Percentiles rank a stretch among this genome's conserved stretches.
Conservation (phyloP, 2,329 filamentous ascomycete genomes). For the Ophiostoma sp. region DNA sequence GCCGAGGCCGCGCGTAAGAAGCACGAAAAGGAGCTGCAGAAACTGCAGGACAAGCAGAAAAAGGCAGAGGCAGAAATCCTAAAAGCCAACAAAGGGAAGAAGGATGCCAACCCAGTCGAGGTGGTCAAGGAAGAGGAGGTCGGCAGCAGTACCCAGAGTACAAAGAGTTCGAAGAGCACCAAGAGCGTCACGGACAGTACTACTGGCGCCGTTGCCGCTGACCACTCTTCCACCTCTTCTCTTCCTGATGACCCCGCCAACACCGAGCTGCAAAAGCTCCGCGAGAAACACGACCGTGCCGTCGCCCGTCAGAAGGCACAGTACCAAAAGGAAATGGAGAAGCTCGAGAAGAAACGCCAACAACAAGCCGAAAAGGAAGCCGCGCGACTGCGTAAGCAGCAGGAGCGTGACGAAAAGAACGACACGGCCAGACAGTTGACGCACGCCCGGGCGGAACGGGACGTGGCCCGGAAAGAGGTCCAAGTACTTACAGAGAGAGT, state of each 20-base stretch:
- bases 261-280: constrained; percentile 53
- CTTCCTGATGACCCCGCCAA: neutral
- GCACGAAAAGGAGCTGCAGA: constrained; percentile 65
- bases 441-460: constrained; percentile 50
- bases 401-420: constrained; percentile 55
- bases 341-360: constrained; percentile 63
- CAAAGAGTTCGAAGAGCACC: neutral
- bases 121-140: constrained; percentile 27
- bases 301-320: constrained; percentile 67
- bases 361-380: constrained; percentile 63
- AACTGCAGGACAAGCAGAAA: constrained; percentile 59
- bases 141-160: constrained; percentile 27
- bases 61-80: constrained; percentile 7
- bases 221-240: neutral
- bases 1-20: constrained; percentile 37
- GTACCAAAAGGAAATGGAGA: constrained; percentile 62
- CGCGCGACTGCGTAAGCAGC: constrained; percentile 50
- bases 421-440: constrained; percentile 52
- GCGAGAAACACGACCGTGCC: constrained; percentile 64
- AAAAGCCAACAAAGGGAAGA: constrained; percentile 52
- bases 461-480: constrained; percentile 54
- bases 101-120: constrained; percentile 50
- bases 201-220: neutral
- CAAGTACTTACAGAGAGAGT: constrained; percentile 57
- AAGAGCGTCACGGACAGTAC: neutral